These are phyloP conservation scores for Phytophthora idaei DNA, from an alignment of 352 stramenopile genomes.

Conservation along the genomic window DNA sequence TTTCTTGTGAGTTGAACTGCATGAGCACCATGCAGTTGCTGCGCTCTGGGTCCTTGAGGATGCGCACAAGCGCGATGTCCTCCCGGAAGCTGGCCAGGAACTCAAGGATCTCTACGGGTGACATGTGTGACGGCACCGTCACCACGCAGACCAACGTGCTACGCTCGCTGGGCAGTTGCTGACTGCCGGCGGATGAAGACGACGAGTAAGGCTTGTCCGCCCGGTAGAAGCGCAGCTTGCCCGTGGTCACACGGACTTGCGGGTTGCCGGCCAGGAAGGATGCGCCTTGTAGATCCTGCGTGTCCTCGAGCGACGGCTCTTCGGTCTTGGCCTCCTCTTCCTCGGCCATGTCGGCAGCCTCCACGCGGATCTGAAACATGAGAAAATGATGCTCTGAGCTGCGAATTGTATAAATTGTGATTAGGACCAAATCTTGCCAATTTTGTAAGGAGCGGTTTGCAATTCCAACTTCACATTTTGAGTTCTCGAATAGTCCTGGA, in stretches of 20 bases:
- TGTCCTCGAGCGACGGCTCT: conserved; percentile 19
- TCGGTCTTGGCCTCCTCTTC: conserved; percentile 50
- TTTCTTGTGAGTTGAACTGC: conserved; percentile 80
- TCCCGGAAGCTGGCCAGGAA: conserved; percentile 78
- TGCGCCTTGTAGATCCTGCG: conserved; percentile 39
- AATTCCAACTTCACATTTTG: conserved; percentile 1
- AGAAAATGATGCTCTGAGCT: neutral
- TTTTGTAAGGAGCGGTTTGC: no score
- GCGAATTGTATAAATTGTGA: no score
- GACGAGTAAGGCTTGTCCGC: conserved; percentile 59
- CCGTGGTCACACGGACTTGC: conserved; percentile 76
- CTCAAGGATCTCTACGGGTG: conserved; percentile 83
- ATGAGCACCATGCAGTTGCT: conserved; percentile 89
- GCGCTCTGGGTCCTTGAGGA: conserved; percentile 81
- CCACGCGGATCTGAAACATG: conserved; percentile 90
- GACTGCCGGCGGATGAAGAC: conserved; percentile 15
- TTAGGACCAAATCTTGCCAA: no score
- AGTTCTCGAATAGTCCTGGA: conserved; percentile 25
- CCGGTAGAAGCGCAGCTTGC: conserved; percentile 85
- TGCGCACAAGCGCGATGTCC: conserved; percentile 78
- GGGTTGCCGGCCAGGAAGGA: conserved; percentile 80
- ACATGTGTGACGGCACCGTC: conserved; percentile 86
- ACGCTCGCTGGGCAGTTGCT: conserved; percentile 65
- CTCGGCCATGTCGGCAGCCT: conserved; percentile 49
- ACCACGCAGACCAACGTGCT: conserved; percentile 84